Base-by-base conservation (phyloP, 805 yeast species). In the Ogataea ganodermae region DNA sequence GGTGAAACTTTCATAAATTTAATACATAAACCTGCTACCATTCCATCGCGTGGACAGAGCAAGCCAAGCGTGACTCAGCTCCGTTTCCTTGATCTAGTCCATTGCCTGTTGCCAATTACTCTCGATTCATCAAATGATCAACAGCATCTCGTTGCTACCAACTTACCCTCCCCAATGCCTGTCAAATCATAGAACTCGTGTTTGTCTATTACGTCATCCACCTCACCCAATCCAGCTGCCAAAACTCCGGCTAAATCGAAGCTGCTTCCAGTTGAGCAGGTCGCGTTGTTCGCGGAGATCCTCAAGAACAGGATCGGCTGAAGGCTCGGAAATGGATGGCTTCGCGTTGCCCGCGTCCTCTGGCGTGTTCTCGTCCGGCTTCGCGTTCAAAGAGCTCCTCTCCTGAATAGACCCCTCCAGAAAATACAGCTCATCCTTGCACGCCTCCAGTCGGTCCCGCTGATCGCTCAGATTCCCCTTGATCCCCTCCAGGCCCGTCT, bases 391-490 rank as follows among this genome's bases (percentile, higher is more conserved):
- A n/a, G n/a, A n/a, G n/a, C n/a, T n/a, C 18, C 46, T 47, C 9
- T 50, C 32, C 26, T 56, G 55, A 2, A 55, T 35, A 3, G 47
- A 44, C 4, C 68, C 68, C 6, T 58, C 51, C 0, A 57, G 43
- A 24, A 56, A 55, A 40, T 66, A 66, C 9, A 66, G 36, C 18
- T 59, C 68, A 52, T 65, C 68, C 49, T 50, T 60, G 32, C 58
- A 59, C 17, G 47, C 46, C 10, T 65, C 65, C 13, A 65, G 38
- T 6, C 49, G 36, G 3, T 57, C 59, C 1, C 46, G 53, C 2
- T 38, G 37, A 23, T 51, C 48, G 21, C 28, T 42, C 22, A 44
- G 21, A 26, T 51, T 49, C 1, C 35, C 12, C 40, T 55, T 54
- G 27, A 60, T 37, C 28, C 49, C 42, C 1, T 44, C 49, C 18